Evolutionary conservation across 2,329 filamentous ascomycete species (phyloP).

Genomic region (Diaporthe destruens): DNA sequence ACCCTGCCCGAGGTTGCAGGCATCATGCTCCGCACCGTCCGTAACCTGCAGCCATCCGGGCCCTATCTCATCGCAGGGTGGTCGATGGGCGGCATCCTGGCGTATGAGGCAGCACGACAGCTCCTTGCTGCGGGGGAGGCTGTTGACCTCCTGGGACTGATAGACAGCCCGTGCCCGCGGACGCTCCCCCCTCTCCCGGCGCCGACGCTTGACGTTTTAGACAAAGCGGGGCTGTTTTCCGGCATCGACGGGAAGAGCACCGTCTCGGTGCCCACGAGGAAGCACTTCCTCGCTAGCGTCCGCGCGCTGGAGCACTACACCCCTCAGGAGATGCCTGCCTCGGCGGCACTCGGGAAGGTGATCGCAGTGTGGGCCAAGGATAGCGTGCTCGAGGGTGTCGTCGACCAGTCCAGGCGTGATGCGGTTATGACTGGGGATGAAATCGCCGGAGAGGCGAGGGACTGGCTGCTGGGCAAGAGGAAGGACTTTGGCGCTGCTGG

Average conservation of each 20-base stretch:
- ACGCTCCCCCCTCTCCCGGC: not conserved
- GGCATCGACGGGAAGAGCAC: constrained; percentile 23
- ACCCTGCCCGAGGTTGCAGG: not conserved
- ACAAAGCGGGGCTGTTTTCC: constrained; percentile 45
- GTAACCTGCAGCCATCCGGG: not conserved
- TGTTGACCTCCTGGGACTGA: constrained; percentile 1
- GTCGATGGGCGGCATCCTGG: constrained; percentile 28
- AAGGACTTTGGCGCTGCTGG: constrained; percentile 14
- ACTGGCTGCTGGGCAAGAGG: constrained; percentile 18
- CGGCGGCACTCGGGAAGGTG: not conserved
- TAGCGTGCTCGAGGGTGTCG: constrained; percentile 17
- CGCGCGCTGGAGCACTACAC: constrained; percentile 27
- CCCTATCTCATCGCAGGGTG: constrained; percentile 24
- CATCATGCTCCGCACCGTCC: constrained; percentile 17
- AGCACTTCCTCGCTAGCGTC: constrained; percentile 21
- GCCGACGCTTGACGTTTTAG: constrained; percentile 46
- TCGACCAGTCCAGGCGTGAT: not conserved
- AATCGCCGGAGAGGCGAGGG: constrained; percentile 10
- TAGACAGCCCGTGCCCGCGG: constrained; percentile 19
- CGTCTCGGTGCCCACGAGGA: not conserved
- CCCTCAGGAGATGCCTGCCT: not conserved
- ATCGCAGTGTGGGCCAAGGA: constrained; percentile 15
- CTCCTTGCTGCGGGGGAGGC: constrained; percentile 3
- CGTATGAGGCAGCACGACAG: constrained; percentile 20
- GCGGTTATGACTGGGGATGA: constrained; percentile 14